These are phyloP conservation scores for Naganishia vaughanmartiniae DNA, from an alignment of 768 basidiomycete species.

Conservation along the genomic window DNA sequence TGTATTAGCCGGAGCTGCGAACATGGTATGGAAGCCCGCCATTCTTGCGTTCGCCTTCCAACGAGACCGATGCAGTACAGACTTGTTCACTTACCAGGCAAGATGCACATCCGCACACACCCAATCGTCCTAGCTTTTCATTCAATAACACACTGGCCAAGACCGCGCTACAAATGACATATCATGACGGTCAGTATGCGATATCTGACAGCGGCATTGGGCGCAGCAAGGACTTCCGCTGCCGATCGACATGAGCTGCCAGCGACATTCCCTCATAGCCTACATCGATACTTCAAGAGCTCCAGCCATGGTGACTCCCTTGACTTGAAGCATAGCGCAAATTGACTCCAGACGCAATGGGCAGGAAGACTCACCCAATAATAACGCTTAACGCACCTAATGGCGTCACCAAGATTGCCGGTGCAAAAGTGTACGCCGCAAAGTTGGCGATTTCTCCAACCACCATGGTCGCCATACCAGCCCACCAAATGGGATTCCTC, in stretches of 20 bases:
- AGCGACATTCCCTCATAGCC: too few species aligned
- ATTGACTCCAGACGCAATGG: slow-evolving; percentile 14
- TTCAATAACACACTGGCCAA: slow-evolving; percentile 88
- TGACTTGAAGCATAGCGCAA: not conserved
- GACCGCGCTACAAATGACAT: slow-evolving; percentile 64
- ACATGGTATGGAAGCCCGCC: not conserved
- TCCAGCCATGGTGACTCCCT: not conserved
- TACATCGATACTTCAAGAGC: not conserved
- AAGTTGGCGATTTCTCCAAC: slow-evolving; percentile 81
- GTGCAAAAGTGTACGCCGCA: slow-evolving; percentile 95
- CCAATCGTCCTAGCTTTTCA: slow-evolving; percentile 90
- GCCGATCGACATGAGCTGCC: not conserved
- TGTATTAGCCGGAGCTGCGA: slow-evolving; percentile 42
- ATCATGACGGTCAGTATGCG: not conserved
- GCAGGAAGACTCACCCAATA: slow-evolving; percentile 72
- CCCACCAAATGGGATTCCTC: slow-evolving; percentile 94
- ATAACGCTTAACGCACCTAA: slow-evolving; percentile 94
- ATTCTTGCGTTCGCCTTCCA: not conserved
- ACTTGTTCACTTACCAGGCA: slow-evolving; percentile 45
- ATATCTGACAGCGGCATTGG: not conserved
- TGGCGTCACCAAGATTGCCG: slow-evolving; percentile 96
- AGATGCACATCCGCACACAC: slow-evolving; percentile 55
- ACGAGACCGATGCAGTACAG: not conserved
- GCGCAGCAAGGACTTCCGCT: slow-evolving; percentile 9
- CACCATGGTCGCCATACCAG: slow-evolving; percentile 84